Evolutionary conservation across 2,329 filamentous ascomycete genomes (phyloP), one percentile per base, ranked within the genome.

Genomic region (Aspergillus texensis): DNA sequence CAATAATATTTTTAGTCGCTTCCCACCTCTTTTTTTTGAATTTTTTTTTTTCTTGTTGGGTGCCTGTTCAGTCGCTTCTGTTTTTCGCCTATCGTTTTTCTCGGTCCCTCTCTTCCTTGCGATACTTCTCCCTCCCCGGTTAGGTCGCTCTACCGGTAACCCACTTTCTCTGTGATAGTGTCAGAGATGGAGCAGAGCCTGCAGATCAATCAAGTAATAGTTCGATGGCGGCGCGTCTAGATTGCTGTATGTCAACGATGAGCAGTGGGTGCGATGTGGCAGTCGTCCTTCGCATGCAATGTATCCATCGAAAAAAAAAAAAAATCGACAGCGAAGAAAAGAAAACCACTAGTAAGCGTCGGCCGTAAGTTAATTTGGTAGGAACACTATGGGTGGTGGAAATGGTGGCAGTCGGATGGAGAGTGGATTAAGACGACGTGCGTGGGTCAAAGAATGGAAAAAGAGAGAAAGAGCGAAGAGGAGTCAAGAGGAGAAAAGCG

Each of bases 221-320:
- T 70, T 67, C 69, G 68, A 60, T 61, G 68, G 66, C 60, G 61
- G 67, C 64, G 68, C 53, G 65, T 67, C 66, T 68, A 68, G 65
- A 68, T 71, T 67, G 69, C 64, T 69, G 68, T 68, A 66, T 72
- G 73, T 76, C 74, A 76, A 67, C 73, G 72, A 69, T 57, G 67
- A 62, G 68, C 64, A 64, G 70, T 73, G 63, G 67, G 66, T 67
- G 68, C 65, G 60, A 68, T 65, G 65, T 69, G 62, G 66, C 66
- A 69, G 48, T 62, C 39, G 66, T 69, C 68, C 68, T 68, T 68
- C 68, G 70, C 67, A 68, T 70, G 73, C 73, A 72, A 64, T 65
- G 68, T 74, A 74, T 76, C 74, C 74, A 76, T 76, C 74, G 73
- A 75, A 74, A 67, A 62, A 46, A 21, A 46, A 21, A 58, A 36